These are phyloP conservation scores for Selaginella moellendorffii DNA, from an alignment of 75 land plant genomes.

Conservation along the genomic window DNA sequence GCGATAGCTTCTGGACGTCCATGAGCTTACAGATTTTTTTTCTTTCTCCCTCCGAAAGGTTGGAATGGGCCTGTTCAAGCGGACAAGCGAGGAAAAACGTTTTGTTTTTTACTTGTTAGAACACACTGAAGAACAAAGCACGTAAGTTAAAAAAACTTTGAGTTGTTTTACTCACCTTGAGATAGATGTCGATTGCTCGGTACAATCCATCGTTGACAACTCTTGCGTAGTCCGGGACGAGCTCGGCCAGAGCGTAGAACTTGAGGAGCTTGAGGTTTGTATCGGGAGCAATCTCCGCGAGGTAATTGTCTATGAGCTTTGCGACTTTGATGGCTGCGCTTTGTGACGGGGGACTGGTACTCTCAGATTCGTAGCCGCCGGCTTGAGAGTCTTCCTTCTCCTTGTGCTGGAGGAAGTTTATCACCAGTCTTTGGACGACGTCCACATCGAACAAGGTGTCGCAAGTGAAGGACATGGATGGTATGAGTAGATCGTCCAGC, in stretches of 20 bases:
- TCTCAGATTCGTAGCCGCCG: not conserved
- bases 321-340: not conserved
- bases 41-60: not conserved
- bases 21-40: not conserved
- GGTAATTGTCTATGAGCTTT: not conserved
- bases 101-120: not conserved
- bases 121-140: not conserved
- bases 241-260: not conserved
- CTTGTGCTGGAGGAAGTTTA: not conserved
- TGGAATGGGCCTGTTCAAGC: not conserved
- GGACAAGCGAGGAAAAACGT: not conserved
- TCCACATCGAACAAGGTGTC: conserved; percentile 8
- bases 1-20: conserved; percentile 6
- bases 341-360: not conserved
- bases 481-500: conserved; percentile 4
- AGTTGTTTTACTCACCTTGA: conserved; percentile 40
- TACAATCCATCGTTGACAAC: not conserved
- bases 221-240: conserved; percentile 1
- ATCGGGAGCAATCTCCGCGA: conserved; percentile 4
- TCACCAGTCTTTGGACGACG: conserved; percentile 6
- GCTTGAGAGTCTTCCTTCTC: conserved; percentile 1
- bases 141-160: too few relatives aligned
- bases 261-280: not conserved
- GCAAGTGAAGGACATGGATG: not conserved
- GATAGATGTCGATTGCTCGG: not conserved